Evolutionary conservation across 345 rosid species (phyloP), one percentile per base, ranked within the genome.

Genomic region (Erysimum cheiranthoides): DNA sequence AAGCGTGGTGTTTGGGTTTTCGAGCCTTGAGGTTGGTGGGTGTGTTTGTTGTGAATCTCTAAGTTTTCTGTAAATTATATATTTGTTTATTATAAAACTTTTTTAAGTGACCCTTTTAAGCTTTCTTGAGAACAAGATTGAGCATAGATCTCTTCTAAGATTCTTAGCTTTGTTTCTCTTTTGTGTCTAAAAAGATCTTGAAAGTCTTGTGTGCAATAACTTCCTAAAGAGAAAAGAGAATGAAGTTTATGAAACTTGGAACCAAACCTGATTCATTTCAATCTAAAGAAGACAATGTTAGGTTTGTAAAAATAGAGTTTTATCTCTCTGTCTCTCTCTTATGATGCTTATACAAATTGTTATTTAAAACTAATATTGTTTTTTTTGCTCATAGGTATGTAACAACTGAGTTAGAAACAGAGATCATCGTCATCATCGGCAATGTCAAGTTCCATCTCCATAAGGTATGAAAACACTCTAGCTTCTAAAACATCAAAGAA

Each of bases 201-300:
- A 45, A 18, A 40, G 12, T 63, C 5, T 40, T 73, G 51, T 11
- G 53, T 5, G n/a, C 31, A 71, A 30, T 6, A 39, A 39, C 27
- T 64, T 36, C 50, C 46, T 8, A 27, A 46, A 8, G 32, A 46
- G 82, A 85, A 86, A 86, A 84, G 78, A 54, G 66, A 52, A 90
- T 90, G 96, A 90, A 90, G 88, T 88, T 88, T 81, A 90, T 90
- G 96, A 90, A 90, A 84, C 93, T 90, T 84, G 96, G 96, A 73
- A 88, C 91, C 50, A 90, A 90, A 84, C 88, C 93, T 27, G 93
- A 90, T 73, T 81, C 83, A 3, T 85, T 86, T 82, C 91, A 84
- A 70, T 68, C 91, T 30, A 82, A 87, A 58, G 91, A 83, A 40
- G 90, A 84, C 70, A 79, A 75, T 65, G 74, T 82, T 70, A 83